These are phyloP conservation scores for Trichoderma oligosporum DNA, from an alignment of 2,329 filamentous ascomycete genomes.

Conservation along the genomic window DNA sequence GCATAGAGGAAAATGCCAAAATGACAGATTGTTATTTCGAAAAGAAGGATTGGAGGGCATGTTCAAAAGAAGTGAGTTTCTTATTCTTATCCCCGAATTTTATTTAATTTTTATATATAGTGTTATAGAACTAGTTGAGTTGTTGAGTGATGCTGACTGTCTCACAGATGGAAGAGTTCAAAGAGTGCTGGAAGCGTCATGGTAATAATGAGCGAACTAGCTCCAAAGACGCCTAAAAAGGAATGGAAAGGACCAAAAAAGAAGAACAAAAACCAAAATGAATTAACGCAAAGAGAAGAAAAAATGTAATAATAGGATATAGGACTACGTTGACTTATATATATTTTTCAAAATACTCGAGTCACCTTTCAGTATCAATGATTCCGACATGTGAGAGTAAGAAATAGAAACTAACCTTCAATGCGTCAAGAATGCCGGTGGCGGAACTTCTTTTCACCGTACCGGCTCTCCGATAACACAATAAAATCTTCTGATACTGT, in stretches of 20 bases:
- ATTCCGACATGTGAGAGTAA: no score
- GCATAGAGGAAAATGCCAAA: constrained; percentile 75
- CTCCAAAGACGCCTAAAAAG: constrained; percentile 59
- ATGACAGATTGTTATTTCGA: constrained; percentile 96
- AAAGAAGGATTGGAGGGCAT: constrained; percentile 92
- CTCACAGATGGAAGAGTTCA: constrained; percentile 79
- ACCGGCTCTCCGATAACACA: not conserved
- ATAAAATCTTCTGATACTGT: constrained; percentile 2
- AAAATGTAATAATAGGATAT: not conserved
- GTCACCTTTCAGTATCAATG: not conserved
- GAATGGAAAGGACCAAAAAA: not conserved
- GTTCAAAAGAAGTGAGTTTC: constrained; percentile 74
- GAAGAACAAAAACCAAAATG: no score
- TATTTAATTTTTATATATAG: not conserved
- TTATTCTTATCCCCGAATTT: not conserved
- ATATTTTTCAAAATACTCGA: not conserved
- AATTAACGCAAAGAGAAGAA: not conserved
- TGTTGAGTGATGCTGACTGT: not conserved
- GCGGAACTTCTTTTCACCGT: constrained; percentile 17
- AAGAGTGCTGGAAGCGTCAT: constrained; percentile 85
- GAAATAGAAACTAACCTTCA: not conserved
- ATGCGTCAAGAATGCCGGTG: not conserved
- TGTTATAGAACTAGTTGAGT: not conserved
- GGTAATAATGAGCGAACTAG: constrained; percentile 81
- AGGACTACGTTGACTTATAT: not conserved